Percentiles rank a stretch among this genome's conserved stretches.
Evolutionary conservation across 1,139 yeast species (phyloP).

Genomic region (Suhomyces bolitotheri): DNA sequence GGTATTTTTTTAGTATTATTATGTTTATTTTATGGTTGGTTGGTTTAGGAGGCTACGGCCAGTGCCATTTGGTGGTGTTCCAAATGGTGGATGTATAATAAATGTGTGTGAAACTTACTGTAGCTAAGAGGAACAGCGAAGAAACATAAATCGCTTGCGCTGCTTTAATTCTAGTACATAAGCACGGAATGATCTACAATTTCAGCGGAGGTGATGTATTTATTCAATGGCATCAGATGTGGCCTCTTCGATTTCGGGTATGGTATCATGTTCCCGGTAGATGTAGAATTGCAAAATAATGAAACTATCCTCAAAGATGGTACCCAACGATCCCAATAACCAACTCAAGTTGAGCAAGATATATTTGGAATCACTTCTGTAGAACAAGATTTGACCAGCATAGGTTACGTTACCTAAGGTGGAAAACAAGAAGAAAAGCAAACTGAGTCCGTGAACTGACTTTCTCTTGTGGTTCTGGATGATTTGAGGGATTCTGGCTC

Average conservation of each 20-base stretch:
- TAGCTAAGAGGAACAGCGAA: too few relatives aligned
- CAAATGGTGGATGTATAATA: conserved; percentile 6
- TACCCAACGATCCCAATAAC: conserved; percentile 74
- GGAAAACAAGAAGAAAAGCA: conserved; percentile 73
- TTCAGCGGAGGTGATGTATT: too few relatives aligned
- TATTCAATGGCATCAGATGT: too few relatives aligned
- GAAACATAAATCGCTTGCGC: too few relatives aligned
- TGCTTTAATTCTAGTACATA: too few relatives aligned
- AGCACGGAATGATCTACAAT: too few relatives aligned
- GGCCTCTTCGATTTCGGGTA: too few relatives aligned
- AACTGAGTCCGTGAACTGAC: conserved; percentile 73
- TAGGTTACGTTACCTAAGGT: conserved; percentile 76
- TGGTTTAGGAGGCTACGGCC: conserved; percentile 7
- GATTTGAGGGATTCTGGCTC: conserved; percentile 81
- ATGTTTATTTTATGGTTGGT: conserved; percentile 4
- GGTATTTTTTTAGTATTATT: conserved; percentile 5
- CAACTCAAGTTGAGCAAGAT: conserved; percentile 65
- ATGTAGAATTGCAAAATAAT: conserved; percentile 67
- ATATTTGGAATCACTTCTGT: conserved; percentile 61
- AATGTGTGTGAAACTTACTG: too few relatives aligned
- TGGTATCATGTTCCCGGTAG: conserved; percentile 36
- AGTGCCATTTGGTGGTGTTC: conserved; percentile 9
- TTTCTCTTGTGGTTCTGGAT: conserved; percentile 66
- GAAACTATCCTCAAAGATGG: conserved; percentile 64
- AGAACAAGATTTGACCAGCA: conserved; percentile 71